Evolutionary conservation across 2,329 filamentous ascomycete species (phyloP).

Genomic region (Ceratocystis papillata): DNA sequence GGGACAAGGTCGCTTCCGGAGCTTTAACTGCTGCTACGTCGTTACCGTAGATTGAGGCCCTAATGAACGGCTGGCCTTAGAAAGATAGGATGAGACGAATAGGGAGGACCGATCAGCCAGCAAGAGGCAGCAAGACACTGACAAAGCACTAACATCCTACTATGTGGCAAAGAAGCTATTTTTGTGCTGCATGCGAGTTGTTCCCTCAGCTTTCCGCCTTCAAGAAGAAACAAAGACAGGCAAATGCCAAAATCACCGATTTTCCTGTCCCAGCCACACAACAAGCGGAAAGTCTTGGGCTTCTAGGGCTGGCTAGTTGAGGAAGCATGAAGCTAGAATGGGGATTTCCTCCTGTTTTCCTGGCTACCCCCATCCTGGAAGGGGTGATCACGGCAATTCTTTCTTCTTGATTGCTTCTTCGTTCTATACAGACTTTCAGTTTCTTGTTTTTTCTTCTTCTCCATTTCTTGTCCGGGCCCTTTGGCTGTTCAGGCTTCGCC

Average conservation of each 20-base stretch:
- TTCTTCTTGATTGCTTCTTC: neutral
- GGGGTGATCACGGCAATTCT: neutral
- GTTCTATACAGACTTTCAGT: too few relatives aligned
- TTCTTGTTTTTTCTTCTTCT: neutral
- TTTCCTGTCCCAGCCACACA: neutral
- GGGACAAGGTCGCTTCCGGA: too few relatives aligned
- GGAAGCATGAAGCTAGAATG: neutral
- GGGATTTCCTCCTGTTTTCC: neutral
- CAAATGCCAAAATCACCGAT: neutral
- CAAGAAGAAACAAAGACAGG: neutral
- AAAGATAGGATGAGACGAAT: neutral
- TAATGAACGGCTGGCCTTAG: neutral
- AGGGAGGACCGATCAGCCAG: neutral
- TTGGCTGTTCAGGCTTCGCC: neutral
- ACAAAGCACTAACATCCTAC: too few relatives aligned
- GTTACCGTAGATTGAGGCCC: slow-evolving; percentile 1
- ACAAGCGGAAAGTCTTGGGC: neutral
- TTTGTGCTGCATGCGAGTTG: too few relatives aligned
- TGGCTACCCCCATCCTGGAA: neutral
- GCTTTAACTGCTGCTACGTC: neutral
- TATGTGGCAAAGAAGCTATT: too few relatives aligned
- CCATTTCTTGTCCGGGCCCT: neutral
- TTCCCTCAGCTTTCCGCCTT: too few relatives aligned
- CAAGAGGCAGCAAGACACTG: too few relatives aligned
- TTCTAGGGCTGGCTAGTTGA: neutral